Evolutionary conservation across 495 filamentous ascomycete species (phyloP).

Genomic region (Lasiosphaeria miniovina): DNA sequence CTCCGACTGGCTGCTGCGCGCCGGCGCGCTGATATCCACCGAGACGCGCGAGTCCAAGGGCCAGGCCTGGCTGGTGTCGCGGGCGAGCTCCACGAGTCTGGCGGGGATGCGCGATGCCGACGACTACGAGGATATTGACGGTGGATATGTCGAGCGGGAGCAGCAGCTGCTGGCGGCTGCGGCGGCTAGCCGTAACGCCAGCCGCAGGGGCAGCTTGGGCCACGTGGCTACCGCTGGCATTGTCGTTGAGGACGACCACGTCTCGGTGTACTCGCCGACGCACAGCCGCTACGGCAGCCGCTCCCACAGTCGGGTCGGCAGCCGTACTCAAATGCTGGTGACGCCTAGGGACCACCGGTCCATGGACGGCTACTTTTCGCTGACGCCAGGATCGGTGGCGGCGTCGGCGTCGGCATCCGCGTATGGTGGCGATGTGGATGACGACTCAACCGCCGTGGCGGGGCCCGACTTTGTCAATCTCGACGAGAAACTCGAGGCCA

Average conservation of each 20-base stretch:
- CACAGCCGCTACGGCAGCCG: constrained; percentile 44
- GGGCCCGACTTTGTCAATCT: constrained; percentile 62
- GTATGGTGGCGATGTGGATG: constrained; percentile 19
- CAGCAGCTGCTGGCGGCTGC: constrained; percentile 14
- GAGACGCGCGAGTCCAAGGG: constrained; percentile 74
- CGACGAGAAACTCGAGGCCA: constrained; percentile 46
- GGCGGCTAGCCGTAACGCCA: constrained; percentile 5
- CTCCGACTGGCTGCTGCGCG: constrained; percentile 71
- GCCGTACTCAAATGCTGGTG: constrained; percentile 31
- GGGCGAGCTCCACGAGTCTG: constrained; percentile 69
- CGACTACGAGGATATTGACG: constrained; percentile 48
- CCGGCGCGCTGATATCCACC: constrained; percentile 67
- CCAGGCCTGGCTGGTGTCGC: constrained; percentile 72
- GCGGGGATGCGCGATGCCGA: constrained; percentile 48
- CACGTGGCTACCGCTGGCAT: constrained; percentile 14
- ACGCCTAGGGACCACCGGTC: constrained; percentile 34
- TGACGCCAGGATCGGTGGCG: no score
- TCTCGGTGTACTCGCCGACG: constrained; percentile 35
- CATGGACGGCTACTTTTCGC: constrained; percentile 21
- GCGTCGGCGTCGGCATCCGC: constrained; percentile 6
- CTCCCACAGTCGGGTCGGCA: constrained; percentile 43
- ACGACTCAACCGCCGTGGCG: constrained; percentile 29
- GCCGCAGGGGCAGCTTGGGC: constrained; percentile 31
- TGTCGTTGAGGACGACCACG: constrained; percentile 17
- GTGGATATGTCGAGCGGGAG: constrained; percentile 35